These are phyloP conservation scores for Fusarium nurragi DNA, from an alignment of 2,329 filamentous ascomycete genomes.

Conservation along the genomic window DNA sequence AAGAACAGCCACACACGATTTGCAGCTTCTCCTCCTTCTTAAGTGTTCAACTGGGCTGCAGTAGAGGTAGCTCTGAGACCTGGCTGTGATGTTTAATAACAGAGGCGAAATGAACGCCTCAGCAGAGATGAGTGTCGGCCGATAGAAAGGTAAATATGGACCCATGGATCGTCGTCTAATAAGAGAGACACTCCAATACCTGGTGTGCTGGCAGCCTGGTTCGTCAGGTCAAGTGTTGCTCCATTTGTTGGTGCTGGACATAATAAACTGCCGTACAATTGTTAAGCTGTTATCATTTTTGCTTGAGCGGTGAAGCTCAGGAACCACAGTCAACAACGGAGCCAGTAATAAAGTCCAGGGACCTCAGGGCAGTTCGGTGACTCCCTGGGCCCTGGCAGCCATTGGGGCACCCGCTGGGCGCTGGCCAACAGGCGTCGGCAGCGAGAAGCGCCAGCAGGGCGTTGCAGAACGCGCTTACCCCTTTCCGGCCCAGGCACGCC, in stretches of 20 bases:
- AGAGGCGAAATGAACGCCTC: slow-evolving; percentile 25
- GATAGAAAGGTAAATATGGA: slow-evolving; percentile 39
- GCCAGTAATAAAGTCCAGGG: background rate
- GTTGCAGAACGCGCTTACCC: slow-evolving; percentile 50
- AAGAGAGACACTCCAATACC: slow-evolving; percentile 23
- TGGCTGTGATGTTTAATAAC: slow-evolving; percentile 7
- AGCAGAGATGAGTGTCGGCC: slow-evolving; percentile 37
- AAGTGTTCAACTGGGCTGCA: background rate
- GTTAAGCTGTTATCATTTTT: slow-evolving; percentile 13
- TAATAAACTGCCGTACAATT: slow-evolving; percentile 12
- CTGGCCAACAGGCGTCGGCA: slow-evolving; percentile 34
- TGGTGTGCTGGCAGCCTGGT: slow-evolving; percentile 2
- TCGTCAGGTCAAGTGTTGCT: background rate
- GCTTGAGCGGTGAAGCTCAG: slow-evolving; percentile 36
- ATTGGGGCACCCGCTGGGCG: background rate
- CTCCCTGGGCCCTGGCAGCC: slow-evolving; percentile 31
- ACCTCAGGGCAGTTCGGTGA: slow-evolving; percentile 7
- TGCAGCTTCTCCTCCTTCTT: background rate
- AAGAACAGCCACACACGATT: background rate
- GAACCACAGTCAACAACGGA: slow-evolving; percentile 23
- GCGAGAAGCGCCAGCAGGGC: slow-evolving; percentile 35
- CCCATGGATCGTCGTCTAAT: slow-evolving; percentile 37
- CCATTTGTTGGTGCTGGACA: background rate
- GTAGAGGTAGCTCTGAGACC: background rate
- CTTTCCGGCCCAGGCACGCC: slow-evolving; percentile 46